Percentiles rank a stretch among this genome's conserved stretches.
phyloP scores from a whole-genome alignment of 768 basidiomycete species.

The Porphyrellus cyaneotinctus region DNA sequence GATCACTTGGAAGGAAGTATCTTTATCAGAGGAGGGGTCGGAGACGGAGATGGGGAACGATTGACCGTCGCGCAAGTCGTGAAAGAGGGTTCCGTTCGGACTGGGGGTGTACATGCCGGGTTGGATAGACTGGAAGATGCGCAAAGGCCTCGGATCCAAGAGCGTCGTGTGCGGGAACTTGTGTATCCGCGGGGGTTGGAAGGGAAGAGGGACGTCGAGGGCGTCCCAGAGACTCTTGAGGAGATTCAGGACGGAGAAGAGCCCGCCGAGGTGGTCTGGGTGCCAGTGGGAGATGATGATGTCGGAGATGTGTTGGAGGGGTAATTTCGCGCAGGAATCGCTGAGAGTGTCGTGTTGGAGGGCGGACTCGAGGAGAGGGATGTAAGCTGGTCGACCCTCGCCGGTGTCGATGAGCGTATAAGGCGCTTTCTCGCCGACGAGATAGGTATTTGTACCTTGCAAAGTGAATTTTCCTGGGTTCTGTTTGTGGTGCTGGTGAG shows the following conservation, averaged over 20 bases:
- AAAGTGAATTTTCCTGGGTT: conserved; percentile 89
- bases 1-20: conserved; percentile 51
- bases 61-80: conserved; percentile 58
- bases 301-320: conserved; percentile 60
- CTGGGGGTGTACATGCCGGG: conserved; percentile 44
- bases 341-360: conserved; percentile 44
- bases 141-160: conserved; percentile 28
- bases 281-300: conserved; percentile 93
- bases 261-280: conserved; percentile 77
- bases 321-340: not conserved
- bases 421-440: conserved; percentile 66
- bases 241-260: conserved; percentile 64
- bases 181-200: conserved; percentile 67
- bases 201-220: conserved; percentile 43
- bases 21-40: not conserved
- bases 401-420: conserved; percentile 83
- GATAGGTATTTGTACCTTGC: conserved; percentile 90
- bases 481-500: conserved; percentile 35
- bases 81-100: conserved; percentile 43
- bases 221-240: conserved; percentile 61
- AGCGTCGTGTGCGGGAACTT: conserved; percentile 52
- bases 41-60: conserved; percentile 35
- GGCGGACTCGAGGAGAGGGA: conserved; percentile 59
- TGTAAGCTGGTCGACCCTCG: conserved; percentile 67
- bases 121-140: conserved; percentile 39